Evolutionary conservation across 2,329 filamentous ascomycete genomes (phyloP).

Genomic region (Aspergillus hiratsukae): DNA sequence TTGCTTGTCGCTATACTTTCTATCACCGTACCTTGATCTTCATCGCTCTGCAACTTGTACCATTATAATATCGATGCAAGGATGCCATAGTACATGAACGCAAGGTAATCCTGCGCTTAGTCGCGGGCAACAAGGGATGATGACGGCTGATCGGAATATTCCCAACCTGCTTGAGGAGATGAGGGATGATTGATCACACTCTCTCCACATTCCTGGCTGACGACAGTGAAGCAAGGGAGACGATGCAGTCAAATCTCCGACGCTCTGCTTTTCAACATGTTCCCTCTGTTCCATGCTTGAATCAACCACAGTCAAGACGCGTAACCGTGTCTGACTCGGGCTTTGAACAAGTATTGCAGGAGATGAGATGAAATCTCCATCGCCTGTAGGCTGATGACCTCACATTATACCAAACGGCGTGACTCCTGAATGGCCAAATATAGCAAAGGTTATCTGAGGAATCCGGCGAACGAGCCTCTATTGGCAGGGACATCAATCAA

Average conservation of each 20-base stretch:
- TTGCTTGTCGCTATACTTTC: background rate
- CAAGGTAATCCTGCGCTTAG: background rate
- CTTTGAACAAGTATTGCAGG: background rate
- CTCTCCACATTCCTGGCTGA: background rate
- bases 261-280: background rate
- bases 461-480: background rate
- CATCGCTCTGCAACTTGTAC: too few relatives aligned
- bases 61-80: background rate
- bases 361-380: background rate
- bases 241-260: background rate
- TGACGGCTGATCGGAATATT: background rate
- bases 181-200: background rate
- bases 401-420: background rate
- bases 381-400: background rate
- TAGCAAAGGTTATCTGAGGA: background rate
- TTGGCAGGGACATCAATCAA: background rate
- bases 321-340: background rate
- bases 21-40: background rate
- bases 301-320: background rate
- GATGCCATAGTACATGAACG: background rate
- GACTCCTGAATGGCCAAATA: background rate
- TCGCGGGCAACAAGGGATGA: background rate
- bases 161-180: background rate
- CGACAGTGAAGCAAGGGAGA: background rate
- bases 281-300: background rate